phyloP scores from a whole-genome alignment of 352 stramenopile genomes.

The Phytophthora sansomeana region DNA sequence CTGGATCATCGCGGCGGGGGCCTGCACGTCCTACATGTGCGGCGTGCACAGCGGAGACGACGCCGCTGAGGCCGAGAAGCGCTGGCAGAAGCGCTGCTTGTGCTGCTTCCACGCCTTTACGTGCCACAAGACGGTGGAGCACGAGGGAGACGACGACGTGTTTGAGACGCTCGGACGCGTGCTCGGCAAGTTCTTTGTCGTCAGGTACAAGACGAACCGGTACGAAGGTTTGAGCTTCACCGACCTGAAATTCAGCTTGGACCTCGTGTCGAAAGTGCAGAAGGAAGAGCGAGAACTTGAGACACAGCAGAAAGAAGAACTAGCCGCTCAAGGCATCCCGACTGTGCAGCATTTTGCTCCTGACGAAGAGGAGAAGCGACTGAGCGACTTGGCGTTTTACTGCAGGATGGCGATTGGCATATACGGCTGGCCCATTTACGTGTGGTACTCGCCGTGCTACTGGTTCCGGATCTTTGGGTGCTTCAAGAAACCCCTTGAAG shows the following conservation, averaged over 20 bases:
- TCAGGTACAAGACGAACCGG: constrained; percentile 68
- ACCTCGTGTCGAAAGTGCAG: constrained; percentile 68
- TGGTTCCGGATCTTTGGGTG: constrained; percentile 78
- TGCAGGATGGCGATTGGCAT: constrained; percentile 75
- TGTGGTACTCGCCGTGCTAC: constrained; percentile 77
- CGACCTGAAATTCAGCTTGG: constrained; percentile 75
- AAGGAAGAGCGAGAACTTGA: constrained; percentile 56
- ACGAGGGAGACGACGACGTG: constrained; percentile 67
- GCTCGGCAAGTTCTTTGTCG: constrained; percentile 79
- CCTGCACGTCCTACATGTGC: constrained; percentile 72
- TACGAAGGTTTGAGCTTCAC: constrained; percentile 78
- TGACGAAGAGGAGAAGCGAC: constrained; percentile 51
- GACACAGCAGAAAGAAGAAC: constrained; percentile 30
- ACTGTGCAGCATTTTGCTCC: constrained; percentile 44
- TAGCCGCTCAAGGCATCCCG: constrained; percentile 33
- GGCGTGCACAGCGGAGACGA: constrained; percentile 68
- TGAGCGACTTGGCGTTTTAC: constrained; percentile 71
- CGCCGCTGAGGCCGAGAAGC: constrained; percentile 60
- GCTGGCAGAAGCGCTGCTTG: constrained; percentile 72
- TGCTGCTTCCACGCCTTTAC: constrained; percentile 69
- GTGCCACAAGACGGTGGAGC: constrained; percentile 45
- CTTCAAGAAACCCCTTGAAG: constrained; percentile 47
- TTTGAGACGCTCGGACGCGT: constrained; percentile 72
- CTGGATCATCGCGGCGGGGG: constrained; percentile 43
- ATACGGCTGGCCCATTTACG: constrained; percentile 83